Evolutionary conservation across 202 grass and related monocot genomes (phyloP), one percentile per base, ranked within the genome.

Genomic region (Schoenoplectus triqueter): DNA sequence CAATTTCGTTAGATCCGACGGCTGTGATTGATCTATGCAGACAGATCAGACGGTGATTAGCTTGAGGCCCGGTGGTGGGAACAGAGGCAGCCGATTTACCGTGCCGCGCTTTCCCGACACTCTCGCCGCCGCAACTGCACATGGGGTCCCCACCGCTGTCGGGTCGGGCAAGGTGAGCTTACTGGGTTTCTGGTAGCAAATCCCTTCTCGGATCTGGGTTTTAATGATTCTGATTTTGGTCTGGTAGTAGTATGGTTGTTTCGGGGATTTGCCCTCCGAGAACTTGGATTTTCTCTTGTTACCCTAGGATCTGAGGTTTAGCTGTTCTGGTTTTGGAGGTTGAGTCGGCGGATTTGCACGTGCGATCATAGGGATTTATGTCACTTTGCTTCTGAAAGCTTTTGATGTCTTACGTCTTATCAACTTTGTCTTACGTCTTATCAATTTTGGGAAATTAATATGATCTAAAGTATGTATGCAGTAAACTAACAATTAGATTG

Each of bases 1-100:
- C 10, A 69, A 42, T 78, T 78, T 42, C 68, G 2, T 57, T 76
- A 49, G 31, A 54, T 65, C 73, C 14, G 60, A 64, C n/a, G 73
- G 14, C 42, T 87, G 62, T 56, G 89, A 81, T 90, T 91, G 78
- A 88, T 89, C 85, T 77, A 96, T 92, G 93, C 83, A 91, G 87
- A 84, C 93, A 67, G 96, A 99, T 92, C 93, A 90, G 87, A 89
- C 91, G 64, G 91, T 92, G 78, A 94, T 99, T 87, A 99, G 93
- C 87, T 87, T 99, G 88, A 94, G 96, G 88, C 96, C 96, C 74
- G 96, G 95, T 70, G 96, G 96, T 73, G 96, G 95, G 72, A 90
- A 89, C 68, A 86, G 81, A 72, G 88, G 92, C 22, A 90, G 91
- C 50, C 88, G 92, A 68, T 70, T 83, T 17, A 21, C 73, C 82